These are phyloP conservation scores for Saccharum officinarum DNA, from an alignment of 176 grass and related monocot genomes.

Conservation along the genomic window DNA sequence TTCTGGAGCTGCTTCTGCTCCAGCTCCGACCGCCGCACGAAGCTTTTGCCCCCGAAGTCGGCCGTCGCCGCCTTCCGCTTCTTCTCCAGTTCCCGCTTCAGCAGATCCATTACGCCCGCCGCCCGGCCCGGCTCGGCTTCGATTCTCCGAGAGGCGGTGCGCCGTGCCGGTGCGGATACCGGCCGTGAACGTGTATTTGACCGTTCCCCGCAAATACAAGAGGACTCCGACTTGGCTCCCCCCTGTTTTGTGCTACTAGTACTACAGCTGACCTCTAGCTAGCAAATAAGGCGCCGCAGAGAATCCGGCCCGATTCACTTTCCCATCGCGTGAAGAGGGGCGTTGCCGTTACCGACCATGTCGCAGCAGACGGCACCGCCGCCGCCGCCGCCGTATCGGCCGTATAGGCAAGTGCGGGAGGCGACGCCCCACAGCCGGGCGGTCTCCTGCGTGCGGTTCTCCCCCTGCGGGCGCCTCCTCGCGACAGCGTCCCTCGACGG, in stretches of 20 bases:
- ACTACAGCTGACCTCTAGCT: no score
- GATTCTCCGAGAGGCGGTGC: constrained; percentile 27
- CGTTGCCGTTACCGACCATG: constrained; percentile 18
- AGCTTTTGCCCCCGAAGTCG: constrained; percentile 76
- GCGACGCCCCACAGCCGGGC: constrained; percentile 59
- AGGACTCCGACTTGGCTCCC: neutral
- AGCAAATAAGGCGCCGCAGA: constrained; percentile 3
- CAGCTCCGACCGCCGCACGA: constrained; percentile 89
- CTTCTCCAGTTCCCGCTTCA: constrained; percentile 75
- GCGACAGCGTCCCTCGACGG: constrained; percentile 88
- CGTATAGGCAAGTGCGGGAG: constrained; percentile 55
- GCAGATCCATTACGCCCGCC: constrained; percentile 69
- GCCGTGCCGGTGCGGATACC: neutral
- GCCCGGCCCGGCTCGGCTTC: neutral
- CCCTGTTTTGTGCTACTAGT: neutral
- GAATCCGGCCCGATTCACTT: neutral
- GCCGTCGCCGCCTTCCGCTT: constrained; percentile 65
- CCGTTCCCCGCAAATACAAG: neutral
- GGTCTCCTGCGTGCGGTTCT: constrained; percentile 90
- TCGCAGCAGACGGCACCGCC: constrained; percentile 33
- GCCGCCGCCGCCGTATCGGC: constrained; percentile 48
- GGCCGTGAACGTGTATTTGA: neutral
- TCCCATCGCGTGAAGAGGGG: neutral
- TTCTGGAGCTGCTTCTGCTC: constrained; percentile 89
- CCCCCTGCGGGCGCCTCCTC: constrained; percentile 79